Evolutionary conservation across 306 rosid genomes (phyloP).

Genomic region (Dalbergia cochinchinensis): DNA sequence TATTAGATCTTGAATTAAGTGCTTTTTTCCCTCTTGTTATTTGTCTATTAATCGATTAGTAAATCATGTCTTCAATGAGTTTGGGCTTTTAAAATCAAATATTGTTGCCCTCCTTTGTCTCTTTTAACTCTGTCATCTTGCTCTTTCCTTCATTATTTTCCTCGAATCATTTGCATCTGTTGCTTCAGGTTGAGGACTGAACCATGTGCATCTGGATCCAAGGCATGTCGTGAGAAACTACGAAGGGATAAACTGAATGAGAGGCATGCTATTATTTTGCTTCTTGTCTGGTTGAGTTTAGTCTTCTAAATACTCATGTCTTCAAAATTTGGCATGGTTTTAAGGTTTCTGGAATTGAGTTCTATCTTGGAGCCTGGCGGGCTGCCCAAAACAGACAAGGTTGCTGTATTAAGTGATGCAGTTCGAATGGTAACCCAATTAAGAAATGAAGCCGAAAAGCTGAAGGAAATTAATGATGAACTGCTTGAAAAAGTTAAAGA

Average conservation of each 20-base stretch:
- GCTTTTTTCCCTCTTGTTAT: background rate
- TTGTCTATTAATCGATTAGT: slow-evolving; percentile 7
- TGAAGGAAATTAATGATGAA: slow-evolving; percentile 67
- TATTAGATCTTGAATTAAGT: background rate
- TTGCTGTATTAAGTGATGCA: slow-evolving; percentile 77
- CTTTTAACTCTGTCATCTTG: background rate
- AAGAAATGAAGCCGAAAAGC: slow-evolving; percentile 68
- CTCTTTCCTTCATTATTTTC: slow-evolving; percentile 16
- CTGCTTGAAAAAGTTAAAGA: slow-evolving; percentile 75
- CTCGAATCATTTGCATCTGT: slow-evolving; percentile 40
- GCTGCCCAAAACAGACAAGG: slow-evolving; percentile 85
- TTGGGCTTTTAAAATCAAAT: background rate
- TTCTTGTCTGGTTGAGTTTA: slow-evolving; percentile 44
- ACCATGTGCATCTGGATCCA: slow-evolving; percentile 67
- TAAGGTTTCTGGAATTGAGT: slow-evolving; percentile 90
- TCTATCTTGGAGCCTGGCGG: slow-evolving; percentile 80
- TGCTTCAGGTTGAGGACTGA: slow-evolving; percentile 67
- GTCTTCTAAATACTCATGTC: slow-evolving; percentile 46
- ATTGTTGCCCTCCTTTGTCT: background rate
- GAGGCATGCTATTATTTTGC: slow-evolving; percentile 65
- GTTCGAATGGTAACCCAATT: slow-evolving; percentile 68
- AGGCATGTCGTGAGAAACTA: slow-evolving; percentile 92
- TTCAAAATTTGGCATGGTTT: slow-evolving; percentile 53
- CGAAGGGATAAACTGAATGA: slow-evolving; percentile 91
- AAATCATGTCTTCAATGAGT: background rate